Conservation (phyloP, 2,329 filamentous ascomycete genomes). For the Claviceps sp. region DNA sequence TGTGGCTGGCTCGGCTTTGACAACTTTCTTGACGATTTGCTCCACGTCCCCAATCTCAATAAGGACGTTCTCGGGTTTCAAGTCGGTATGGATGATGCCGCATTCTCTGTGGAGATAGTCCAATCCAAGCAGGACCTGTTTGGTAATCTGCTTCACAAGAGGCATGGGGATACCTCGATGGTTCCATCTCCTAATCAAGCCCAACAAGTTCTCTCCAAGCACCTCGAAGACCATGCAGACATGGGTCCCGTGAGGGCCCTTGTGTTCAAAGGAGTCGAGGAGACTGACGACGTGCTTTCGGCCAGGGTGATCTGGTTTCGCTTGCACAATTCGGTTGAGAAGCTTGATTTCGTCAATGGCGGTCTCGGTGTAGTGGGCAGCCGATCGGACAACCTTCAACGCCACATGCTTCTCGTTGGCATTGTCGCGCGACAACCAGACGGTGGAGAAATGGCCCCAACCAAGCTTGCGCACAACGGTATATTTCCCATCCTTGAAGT, state of each 20-base stretch:
- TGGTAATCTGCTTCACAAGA: constrained; percentile 96
- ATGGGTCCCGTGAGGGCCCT: constrained; percentile 89
- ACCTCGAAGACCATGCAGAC: constrained; percentile 99
- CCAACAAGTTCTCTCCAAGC: constrained; percentile 83
- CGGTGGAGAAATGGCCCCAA: constrained; percentile 98
- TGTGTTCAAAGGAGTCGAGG: constrained; percentile 94
- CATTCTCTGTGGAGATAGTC: constrained; percentile 97
- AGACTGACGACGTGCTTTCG: constrained; percentile 92
- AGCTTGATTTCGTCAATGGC: constrained; percentile 98
- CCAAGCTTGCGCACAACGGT: constrained; percentile 91
- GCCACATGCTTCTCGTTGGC: constrained; percentile 86
- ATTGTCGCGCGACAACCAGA: constrained; percentile 77
- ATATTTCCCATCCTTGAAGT: constrained; percentile 96
- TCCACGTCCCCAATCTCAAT: constrained; percentile 99
- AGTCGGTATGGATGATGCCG: constrained; percentile 94
- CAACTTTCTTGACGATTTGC: constrained; percentile 92
- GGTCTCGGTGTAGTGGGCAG: constrained; percentile 96
- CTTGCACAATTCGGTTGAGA: constrained; percentile 89
- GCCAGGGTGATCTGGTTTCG: constrained; percentile 87
- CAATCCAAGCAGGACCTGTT: constrained; percentile 87
- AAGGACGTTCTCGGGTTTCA: constrained; percentile 95
- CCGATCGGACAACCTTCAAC: constrained; percentile 92
- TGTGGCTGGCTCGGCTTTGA: constrained; percentile 55
- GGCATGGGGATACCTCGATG: constrained; percentile 94
- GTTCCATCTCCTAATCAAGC: constrained; percentile 96